Percentiles rank a stretch among this genome's conserved stretches.
phyloP scores from a whole-genome alignment of 163 green algal species.

The Trebouxiophyceae sp. region DNA sequence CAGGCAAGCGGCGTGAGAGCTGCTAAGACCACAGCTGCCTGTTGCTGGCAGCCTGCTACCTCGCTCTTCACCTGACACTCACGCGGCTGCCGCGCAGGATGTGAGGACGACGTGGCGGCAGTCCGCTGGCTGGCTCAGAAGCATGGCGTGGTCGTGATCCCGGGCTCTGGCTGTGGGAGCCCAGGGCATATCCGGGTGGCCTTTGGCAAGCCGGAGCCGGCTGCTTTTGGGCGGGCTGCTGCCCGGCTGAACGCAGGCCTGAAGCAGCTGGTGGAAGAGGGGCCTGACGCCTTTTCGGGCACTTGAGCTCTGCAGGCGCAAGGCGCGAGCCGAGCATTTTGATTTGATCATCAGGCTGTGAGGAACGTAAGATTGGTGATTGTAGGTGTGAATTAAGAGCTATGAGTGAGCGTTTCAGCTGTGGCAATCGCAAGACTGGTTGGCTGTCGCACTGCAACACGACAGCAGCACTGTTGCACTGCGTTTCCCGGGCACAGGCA shows the following conservation, averaged over 20 bases:
- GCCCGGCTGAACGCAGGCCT: background rate
- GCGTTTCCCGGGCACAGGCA: too few relatives aligned
- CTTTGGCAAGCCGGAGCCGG: constrained; percentile 10
- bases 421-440: too few relatives aligned
- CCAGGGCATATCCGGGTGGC: constrained; percentile 11
- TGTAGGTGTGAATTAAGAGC: too few relatives aligned
- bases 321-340: too few relatives aligned
- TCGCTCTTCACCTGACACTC: too few relatives aligned
- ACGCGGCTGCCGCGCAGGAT: background rate
- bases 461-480: too few relatives aligned
- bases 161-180: constrained; percentile 6
- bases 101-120: constrained; percentile 4
- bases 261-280: background rate
- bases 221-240: constrained; percentile 7
- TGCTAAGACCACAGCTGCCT: background rate
- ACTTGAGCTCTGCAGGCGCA: too few relatives aligned
- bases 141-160: constrained; percentile 11
- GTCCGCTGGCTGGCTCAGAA: constrained; percentile 5
- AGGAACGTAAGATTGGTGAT: too few relatives aligned
- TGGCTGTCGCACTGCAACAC: too few relatives aligned
- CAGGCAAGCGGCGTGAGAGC: background rate
- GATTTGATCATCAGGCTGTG: too few relatives aligned
- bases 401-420: too few relatives aligned
- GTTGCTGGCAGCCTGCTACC: too few relatives aligned
- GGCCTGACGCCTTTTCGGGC: background rate